Conservation (phyloP, 257 asterid genomes). For the Nicotiana tabacum region DNA sequence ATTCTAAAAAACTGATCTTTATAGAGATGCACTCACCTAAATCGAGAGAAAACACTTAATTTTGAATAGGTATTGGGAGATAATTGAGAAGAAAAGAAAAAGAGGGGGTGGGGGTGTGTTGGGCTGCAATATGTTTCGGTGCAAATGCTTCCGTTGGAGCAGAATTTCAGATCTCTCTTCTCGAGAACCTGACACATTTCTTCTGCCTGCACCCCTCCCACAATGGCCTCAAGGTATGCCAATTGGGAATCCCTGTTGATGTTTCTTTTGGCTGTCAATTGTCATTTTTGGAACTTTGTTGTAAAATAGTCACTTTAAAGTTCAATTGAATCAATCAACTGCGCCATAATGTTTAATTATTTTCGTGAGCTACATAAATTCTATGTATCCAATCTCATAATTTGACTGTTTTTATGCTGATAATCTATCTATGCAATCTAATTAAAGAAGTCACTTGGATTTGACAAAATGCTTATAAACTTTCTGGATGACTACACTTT, state of each 20-base stretch:
- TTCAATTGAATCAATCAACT: not conserved
- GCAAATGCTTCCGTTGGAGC: conserved; percentile 57
- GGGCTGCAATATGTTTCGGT: conserved; percentile 40
- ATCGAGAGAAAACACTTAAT: not conserved
- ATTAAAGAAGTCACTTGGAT: not conserved
- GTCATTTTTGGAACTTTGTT: not conserved
- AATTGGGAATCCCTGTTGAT: too few species aligned
- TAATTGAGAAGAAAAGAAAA: not conserved
- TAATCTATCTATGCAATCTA: not conserved
- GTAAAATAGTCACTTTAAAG: not conserved
- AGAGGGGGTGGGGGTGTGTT: not conserved
- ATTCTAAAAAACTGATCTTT: not conserved
- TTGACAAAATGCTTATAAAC: too few species aligned
- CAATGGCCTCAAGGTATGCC: conserved; percentile 70
- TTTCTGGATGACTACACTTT: not conserved
- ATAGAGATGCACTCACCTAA: not conserved
- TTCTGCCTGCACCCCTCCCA: conserved; percentile 75
- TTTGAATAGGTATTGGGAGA: too few species aligned
- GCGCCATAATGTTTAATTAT: not conserved
- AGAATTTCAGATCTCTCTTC: conserved; percentile 30
- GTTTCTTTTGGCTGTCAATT: not conserved
- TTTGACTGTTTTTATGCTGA: not conserved
- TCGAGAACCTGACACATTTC: conserved; percentile 41
- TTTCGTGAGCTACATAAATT: not conserved
- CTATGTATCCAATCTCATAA: not conserved